A percentile compares a stretch with the other conserved stretches of the same genome.
Conservation (phyloP, 2,329 filamentous ascomycete genomes). For the Mycogone perniciosa region DNA sequence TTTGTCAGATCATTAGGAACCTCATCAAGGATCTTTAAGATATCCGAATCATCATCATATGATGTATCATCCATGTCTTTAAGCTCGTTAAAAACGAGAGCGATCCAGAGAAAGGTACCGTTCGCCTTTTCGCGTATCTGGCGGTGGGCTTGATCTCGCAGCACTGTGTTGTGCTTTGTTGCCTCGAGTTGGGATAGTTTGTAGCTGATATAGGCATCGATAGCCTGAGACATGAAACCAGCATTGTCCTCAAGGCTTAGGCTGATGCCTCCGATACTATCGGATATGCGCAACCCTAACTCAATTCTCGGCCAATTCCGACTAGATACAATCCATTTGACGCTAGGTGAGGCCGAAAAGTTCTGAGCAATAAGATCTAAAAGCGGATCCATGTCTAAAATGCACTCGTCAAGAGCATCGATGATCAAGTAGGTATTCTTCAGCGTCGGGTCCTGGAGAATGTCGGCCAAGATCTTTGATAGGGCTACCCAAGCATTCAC, state of each 20-base stretch:
- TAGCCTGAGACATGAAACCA: neutral
- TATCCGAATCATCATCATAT: no score
- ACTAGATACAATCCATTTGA: slow-evolving; percentile 6
- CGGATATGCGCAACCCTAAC: slow-evolving; percentile 12
- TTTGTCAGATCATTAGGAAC: no score
- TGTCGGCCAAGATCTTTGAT: slow-evolving; percentile 29
- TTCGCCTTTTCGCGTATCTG: slow-evolving; percentile 26
- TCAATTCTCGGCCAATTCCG: slow-evolving; percentile 5
- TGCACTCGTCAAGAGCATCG: slow-evolving; percentile 43
- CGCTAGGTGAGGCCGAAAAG: neutral
- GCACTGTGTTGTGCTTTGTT: slow-evolving; percentile 3
- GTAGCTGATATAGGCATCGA: slow-evolving; percentile 3
- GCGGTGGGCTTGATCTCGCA: slow-evolving; percentile 5
- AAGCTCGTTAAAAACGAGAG: slow-evolving; percentile 13
- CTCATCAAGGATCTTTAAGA: no score
- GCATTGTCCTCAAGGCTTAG: slow-evolving; percentile 21
- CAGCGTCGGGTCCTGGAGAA: slow-evolving; percentile 32
- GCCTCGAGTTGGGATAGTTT: neutral
- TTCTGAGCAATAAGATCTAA: neutral
- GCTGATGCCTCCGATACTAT: neutral
- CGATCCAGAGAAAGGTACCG: slow-evolving; percentile 27
- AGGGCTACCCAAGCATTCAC: slow-evolving; percentile 32
- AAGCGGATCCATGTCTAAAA: neutral
- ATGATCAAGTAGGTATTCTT: slow-evolving; percentile 30
- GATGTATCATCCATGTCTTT: no score